A percentile compares a stretch with the other conserved stretches of the same genome.
Evolutionary conservation across 2,329 filamentous ascomycete species (phyloP).

Genomic region (Celoporthe dispersa): DNA sequence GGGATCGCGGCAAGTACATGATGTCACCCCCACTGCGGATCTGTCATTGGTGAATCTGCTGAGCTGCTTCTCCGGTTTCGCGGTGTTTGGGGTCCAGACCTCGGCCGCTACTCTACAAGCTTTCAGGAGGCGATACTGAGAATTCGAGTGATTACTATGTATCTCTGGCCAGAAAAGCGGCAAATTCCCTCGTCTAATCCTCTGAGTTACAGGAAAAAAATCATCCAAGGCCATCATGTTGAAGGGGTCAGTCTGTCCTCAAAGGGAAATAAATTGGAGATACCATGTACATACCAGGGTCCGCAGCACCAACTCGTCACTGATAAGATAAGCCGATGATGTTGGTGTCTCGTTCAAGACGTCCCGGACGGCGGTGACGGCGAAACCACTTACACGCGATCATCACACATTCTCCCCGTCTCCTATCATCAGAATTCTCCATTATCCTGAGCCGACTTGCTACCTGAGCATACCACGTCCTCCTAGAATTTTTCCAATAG

Average conservation of each 20-base stretch:
- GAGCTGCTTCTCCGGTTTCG: slow-evolving; percentile 7
- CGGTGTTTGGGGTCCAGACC: not conserved
- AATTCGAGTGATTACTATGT: not conserved
- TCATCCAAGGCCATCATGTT: not conserved
- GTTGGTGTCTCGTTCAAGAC: not conserved
- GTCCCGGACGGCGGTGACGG: not conserved
- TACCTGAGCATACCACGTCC: not conserved
- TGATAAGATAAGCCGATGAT: not conserved
- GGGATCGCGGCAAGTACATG: slow-evolving; percentile 14
- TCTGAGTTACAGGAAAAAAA: too few relatives aligned
- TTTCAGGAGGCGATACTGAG: not conserved
- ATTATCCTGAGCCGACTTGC: not conserved
- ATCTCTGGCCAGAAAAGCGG: not conserved
- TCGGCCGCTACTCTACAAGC: not conserved
- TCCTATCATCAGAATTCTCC: not conserved
- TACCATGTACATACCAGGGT: not conserved
- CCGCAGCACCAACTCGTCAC: not conserved
- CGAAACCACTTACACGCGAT: slow-evolving; percentile 1
- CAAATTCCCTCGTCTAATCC: not conserved
- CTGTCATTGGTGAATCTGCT: slow-evolving; percentile 13
- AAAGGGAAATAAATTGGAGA: not conserved
- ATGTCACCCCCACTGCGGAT: slow-evolving; percentile 26
- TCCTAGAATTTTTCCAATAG: not conserved
- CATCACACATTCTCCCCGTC: not conserved
- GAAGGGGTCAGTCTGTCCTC: not conserved